Evolutionary conservation across 2,329 filamentous ascomycete species (phyloP), one percentile per base, ranked within the genome.

Genomic region (Arthrobotrys conoides): DNA sequence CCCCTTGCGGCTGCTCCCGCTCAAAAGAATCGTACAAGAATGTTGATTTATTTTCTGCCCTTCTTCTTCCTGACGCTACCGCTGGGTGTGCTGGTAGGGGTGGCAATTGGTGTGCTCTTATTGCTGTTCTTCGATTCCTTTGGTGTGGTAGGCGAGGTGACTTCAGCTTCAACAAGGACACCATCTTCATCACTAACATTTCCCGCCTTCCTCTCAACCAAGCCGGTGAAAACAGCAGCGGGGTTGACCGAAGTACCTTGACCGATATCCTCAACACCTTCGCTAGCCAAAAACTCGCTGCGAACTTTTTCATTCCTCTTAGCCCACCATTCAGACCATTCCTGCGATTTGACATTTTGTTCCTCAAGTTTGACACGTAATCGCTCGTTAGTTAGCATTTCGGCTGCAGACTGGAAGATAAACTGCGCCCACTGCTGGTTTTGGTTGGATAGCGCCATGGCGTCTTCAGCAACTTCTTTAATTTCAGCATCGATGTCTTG

Each of bases 391-490:
- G 93, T 91, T 76, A 92, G 90, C 85, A 99, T 97, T 85, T 99
- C 96, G 85, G 97, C 97, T 70, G 96, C 96, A 55, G 93, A 94
- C 85, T 99, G 96, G 89, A 99, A 99, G 84, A 99, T 98, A 71
- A 89, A 90, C 83, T 96, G 91, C 79, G 96, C 96, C 96, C 96
- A 99, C 84, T 91, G 91, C 61, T 93, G 91, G 0, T 90, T 88
- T 80, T 97, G 92, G 20, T 92, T 94, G 84, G 98, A 98, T 82
- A 96, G 96, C 90, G 98, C 95, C 82, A 91, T 89, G 38, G 98
- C 94, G 24, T 98, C 95, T 85, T 99, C 96, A 82, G 93, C 90
- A 79, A 99, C 88, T 86, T 99, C 96, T 86, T 99, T 94, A 87
- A 98, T 96, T 86, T 99, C 96, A 87, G 96, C 94, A 16, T 78